Percentiles rank a stretch among this genome's conserved stretches.
Evolutionary conservation across 306 rosid species (phyloP).

Genomic region (Prosopis cineraria): DNA sequence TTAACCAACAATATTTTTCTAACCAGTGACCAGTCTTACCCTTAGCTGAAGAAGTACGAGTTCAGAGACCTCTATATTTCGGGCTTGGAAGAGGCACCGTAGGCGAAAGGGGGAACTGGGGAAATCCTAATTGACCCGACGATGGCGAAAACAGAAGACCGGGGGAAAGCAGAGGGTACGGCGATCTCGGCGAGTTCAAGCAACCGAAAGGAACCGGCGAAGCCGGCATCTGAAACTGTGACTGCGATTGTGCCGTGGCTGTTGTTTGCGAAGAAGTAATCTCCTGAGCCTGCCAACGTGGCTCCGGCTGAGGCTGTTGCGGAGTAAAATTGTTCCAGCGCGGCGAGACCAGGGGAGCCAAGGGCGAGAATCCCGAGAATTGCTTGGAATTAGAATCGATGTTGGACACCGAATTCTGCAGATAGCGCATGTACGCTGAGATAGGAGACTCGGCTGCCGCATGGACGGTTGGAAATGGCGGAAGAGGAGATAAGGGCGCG

Average conservation of each 20-base stretch:
- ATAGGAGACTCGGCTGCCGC: constrained; percentile 93
- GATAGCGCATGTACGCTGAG: constrained; percentile 83
- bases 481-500: constrained; percentile 82
- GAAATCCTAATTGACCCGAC: constrained; percentile 73
- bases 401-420: constrained; percentile 49
- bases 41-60: constrained; percentile 35
- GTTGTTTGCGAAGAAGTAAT: constrained; percentile 30
- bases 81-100: constrained; percentile 86
- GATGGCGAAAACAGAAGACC: constrained; percentile 70
- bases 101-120: constrained; percentile 92
- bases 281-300: constrained; percentile 29
- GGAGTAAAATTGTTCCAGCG: constrained; percentile 58
- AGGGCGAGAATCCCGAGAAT: constrained; percentile 73
- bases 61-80: constrained; percentile 65
- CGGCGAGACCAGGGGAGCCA: constrained; percentile 67
- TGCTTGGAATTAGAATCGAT: constrained; percentile 57
- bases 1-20: constrained; percentile 20
- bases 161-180: constrained; percentile 72
- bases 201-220: constrained; percentile 83
- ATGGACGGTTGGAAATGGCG: constrained; percentile 87
- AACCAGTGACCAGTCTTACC: constrained; percentile 42
- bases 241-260: constrained; percentile 25
- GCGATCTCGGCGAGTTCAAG: constrained; percentile 79
- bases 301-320: constrained; percentile 33
- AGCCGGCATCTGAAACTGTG: constrained; percentile 55